A percentile compares a stretch with the other conserved stretches of the same genome.
These are phyloP conservation scores for Leishmania lainsoni DNA, from an alignment of 208 protist species.

Conservation along the genomic window DNA sequence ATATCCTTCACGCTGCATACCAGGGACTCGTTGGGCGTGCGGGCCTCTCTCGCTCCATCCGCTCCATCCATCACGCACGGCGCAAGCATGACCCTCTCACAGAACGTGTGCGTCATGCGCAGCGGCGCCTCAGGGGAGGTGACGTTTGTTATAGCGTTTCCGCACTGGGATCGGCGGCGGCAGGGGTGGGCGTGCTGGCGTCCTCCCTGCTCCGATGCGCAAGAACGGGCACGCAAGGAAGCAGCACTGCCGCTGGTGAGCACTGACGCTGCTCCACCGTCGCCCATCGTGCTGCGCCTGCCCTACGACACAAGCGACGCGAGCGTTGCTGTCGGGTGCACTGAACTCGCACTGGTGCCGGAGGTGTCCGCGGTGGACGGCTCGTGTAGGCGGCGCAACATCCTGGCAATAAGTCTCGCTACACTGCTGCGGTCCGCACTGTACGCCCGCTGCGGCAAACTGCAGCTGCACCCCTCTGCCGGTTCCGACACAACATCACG, in stretches of 20 bases:
- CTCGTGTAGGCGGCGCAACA: slow-evolving; percentile 14
- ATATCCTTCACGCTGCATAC: slow-evolving; percentile 38
- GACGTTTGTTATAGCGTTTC: slow-evolving; percentile 64
- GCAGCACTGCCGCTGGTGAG: slow-evolving; percentile 45
- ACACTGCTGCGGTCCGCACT: slow-evolving; percentile 48
- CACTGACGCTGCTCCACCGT: slow-evolving; percentile 37
- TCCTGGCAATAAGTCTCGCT: slow-evolving; percentile 32
- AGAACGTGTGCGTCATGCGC: slow-evolving; percentile 70
- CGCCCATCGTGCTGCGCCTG: slow-evolving; percentile 61
- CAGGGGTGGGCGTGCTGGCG: slow-evolving; percentile 62
- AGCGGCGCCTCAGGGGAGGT: slow-evolving; percentile 33
- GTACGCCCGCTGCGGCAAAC: slow-evolving; percentile 32
- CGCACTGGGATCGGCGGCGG: slow-evolving; percentile 49
- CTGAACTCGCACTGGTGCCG: slow-evolving; percentile 64
- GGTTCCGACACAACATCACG: neutral
- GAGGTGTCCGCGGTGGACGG: slow-evolving; percentile 15
- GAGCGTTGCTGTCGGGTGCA: slow-evolving; percentile 60
- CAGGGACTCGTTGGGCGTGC: slow-evolving; percentile 15
- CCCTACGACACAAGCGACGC: slow-evolving; percentile 59
- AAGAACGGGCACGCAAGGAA: slow-evolving; percentile 15
- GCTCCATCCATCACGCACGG: slow-evolving; percentile 41
- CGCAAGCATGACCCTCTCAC: slow-evolving; percentile 37
- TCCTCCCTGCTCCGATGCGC: slow-evolving; percentile 1
- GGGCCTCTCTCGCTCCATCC: slow-evolving; percentile 25
- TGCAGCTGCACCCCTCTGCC: slow-evolving; percentile 18